phyloP scores from a whole-genome alignment of 352 stramenopile species.

The Aphanomyces stellatus region DNA sequence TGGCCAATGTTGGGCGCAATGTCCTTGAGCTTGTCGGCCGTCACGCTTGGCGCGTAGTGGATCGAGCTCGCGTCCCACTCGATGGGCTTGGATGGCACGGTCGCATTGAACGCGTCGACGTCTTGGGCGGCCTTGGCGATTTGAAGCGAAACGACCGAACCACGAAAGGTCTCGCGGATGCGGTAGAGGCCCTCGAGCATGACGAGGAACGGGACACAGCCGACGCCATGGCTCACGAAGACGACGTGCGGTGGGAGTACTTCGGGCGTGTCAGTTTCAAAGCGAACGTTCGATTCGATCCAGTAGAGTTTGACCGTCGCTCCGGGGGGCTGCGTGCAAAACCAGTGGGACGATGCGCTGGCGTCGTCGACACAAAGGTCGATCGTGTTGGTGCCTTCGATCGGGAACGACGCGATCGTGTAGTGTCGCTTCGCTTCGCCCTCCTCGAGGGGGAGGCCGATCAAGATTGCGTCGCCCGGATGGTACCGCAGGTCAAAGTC shows the following conservation, averaged over 20 bases:
- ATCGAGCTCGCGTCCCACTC: not conserved
- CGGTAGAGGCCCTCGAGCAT: not conserved
- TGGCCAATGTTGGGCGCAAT: not conserved
- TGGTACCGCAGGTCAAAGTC: conserved; percentile 14
- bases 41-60: not conserved
- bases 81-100: not conserved
- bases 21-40: not conserved
- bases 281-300: conserved; percentile 3
- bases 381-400: not conserved
- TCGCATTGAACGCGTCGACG: not conserved
- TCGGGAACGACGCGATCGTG: not conserved
- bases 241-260: not conserved
- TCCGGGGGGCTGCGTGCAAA: not conserved
- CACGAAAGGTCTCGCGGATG: not conserved
- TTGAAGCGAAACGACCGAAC: not conserved
- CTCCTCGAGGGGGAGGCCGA: not conserved
- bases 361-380: conserved; percentile 1
- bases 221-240: conserved; percentile 1
- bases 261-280: conserved; percentile 15
- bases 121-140: not conserved
- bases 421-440: not conserved
- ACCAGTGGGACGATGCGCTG: conserved; percentile 1
- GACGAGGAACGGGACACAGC: not conserved
- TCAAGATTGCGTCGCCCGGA: conserved; percentile 2
- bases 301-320: conserved; percentile 2